Percentiles rank a stretch among this genome's conserved stretches.
These are phyloP conservation scores for Melaleuca alternifolia DNA, from an alignment of 345 rosid species.

Conservation along the genomic window DNA sequence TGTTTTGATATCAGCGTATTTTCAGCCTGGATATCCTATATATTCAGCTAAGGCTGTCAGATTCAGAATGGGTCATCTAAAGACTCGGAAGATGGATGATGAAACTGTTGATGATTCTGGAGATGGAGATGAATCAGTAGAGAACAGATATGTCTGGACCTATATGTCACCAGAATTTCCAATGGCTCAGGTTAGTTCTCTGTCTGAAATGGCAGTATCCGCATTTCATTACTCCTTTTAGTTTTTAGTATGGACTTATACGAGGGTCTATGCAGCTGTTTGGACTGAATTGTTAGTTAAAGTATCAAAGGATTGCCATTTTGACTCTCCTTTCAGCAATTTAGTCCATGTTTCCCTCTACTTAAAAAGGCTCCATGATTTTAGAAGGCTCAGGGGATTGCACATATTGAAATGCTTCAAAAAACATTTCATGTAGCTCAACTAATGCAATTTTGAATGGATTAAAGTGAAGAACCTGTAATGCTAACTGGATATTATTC, in stretches of 20 bases:
- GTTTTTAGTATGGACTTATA: neutral
- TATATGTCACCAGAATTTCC: constrained; percentile 31
- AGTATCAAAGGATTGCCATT: neutral
- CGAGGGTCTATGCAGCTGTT: neutral
- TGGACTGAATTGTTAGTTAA: neutral
- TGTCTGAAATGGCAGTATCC: neutral
- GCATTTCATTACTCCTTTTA: neutral
- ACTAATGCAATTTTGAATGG: neutral
- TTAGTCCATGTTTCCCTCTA: neutral
- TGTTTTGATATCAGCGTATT: constrained; percentile 19
- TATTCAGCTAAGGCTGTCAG: constrained; percentile 26
- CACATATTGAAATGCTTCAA: neutral
- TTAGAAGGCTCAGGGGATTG: neutral
- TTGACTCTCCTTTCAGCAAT: neutral
- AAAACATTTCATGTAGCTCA: neutral
- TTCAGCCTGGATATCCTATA: constrained; percentile 27
- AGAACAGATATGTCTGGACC: constrained; percentile 20
- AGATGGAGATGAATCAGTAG: neutral
- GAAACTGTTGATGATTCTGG: neutral
- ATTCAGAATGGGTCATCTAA: constrained; percentile 23
- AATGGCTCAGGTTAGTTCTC: constrained; percentile 20
- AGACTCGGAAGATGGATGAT: neutral
- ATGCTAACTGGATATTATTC: neutral
- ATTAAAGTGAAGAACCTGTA: neutral
- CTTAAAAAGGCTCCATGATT: neutral